A percentile compares a stretch with the other conserved stretches of the same genome.
phyloP scores from a whole-genome alignment of 805 yeast species.

The Wickerhamiella azyma region DNA sequence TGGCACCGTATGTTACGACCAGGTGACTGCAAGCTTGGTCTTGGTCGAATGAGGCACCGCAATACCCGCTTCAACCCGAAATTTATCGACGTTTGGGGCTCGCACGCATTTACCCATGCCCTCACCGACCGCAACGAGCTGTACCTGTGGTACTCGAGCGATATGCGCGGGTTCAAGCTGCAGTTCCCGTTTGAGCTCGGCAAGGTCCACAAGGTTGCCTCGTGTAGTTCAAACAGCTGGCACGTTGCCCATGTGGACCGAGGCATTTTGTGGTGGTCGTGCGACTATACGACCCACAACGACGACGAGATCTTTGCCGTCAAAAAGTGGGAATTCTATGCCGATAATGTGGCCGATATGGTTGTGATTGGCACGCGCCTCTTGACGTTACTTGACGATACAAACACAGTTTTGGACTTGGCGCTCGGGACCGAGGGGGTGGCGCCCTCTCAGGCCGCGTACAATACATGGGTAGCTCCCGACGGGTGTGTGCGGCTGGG shows the following conservation, averaged over 20 bases:
- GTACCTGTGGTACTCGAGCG: slow-evolving; percentile 6
- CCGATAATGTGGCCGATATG: neutral
- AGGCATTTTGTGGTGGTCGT: slow-evolving; percentile 5
- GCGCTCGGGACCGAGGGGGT: slow-evolving; percentile 3
- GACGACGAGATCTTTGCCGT: slow-evolving; percentile 1
- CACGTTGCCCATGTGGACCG: slow-evolving; percentile 5
- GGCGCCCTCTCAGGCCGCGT: neutral
- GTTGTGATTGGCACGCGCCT: slow-evolving; percentile 1
- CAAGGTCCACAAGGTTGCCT: neutral
- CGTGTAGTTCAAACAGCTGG: slow-evolving; percentile 6
- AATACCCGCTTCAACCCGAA: slow-evolving; percentile 2
- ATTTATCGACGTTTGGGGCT: slow-evolving; percentile 5
- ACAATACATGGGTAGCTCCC: neutral
- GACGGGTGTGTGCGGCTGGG: neutral
- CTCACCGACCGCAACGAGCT: slow-evolving; percentile 1
- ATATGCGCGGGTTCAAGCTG: slow-evolving; percentile 4
- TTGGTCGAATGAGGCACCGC: slow-evolving; percentile 1
- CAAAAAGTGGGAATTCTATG: slow-evolving; percentile 1
- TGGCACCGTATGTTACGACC: slow-evolving; percentile 1
- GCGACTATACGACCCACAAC: slow-evolving; percentile 2
- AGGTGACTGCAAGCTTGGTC: neutral
- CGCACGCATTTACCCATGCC: slow-evolving; percentile 6
- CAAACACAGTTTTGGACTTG: neutral
- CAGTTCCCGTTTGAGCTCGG: neutral
- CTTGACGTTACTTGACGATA: neutral